Base-by-base conservation (phyloP, 768 basidiomycete genomes). In the Pleurotus sapidus region DNA sequence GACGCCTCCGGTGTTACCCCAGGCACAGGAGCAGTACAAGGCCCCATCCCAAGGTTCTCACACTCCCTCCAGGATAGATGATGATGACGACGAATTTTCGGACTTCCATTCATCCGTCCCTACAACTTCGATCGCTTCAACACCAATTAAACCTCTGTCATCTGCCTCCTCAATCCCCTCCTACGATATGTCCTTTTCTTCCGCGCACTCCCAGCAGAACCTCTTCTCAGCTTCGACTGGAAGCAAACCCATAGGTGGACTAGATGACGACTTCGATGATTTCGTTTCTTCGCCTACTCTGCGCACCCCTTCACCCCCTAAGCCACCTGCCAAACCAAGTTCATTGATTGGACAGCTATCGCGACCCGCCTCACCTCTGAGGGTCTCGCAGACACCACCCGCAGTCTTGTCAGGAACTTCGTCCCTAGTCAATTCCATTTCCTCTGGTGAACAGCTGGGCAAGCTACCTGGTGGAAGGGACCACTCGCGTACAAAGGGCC, bases 51-150 rank as follows among this genome's bases (percentile, higher is more conserved):
- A 12, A 12, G 39, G 38, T 8, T 53, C 49, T 38, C 37, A 47
- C 39, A 34, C 27, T 15, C n/a, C 23, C 42, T 37, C 57, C 17
- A 14, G 42, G 27, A 15, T 57, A 37, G 64, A 68, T 50, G 74
- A 76, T 47, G 80, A 84, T 54, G 77, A 79, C 56, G 83, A 79
- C 56, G 83, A 85, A 48, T 89, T 86, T 62, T 73, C 79, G 4
- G 82, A 83, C 39, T 80, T 82, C 62, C 59, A 70, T 53, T 69
- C 72, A 3, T 70, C 74, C 20, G 61, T 74, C 5, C 49, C 64
- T 40, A 30, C 27, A 27, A 15, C 43, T 18, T 34, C 60, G 34
- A 54, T 55, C 20, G 49, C 57, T 20, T 59, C 65, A 17, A 51
- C 57, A 17, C 47, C 54, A 23, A 56, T 61, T 49, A 64, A 60